Evolutionary conservation across 257 asterid genomes (phyloP).

Genomic region (Nicotiana paniculata): DNA sequence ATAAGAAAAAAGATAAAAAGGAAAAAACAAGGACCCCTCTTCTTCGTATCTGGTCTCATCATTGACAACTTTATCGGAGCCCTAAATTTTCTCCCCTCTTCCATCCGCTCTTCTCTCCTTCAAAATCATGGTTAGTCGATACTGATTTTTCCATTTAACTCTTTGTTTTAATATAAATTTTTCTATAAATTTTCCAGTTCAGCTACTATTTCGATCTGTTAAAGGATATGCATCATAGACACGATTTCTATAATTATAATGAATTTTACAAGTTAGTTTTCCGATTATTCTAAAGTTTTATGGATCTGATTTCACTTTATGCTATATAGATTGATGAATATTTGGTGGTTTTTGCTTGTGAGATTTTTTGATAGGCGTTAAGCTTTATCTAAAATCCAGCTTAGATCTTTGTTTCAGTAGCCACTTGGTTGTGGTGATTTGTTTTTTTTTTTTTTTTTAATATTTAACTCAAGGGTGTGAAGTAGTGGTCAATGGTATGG

Average conservation of each 20-base stretch:
- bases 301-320: conserved; percentile 17
- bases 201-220: conserved; percentile 2
- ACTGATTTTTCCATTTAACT: background rate
- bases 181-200: background rate
- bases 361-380: background rate
- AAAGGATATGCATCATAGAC: background rate
- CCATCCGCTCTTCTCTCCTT: background rate
- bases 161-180: background rate
- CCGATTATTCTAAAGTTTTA: background rate
- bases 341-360: background rate
- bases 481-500: too few relatives aligned
- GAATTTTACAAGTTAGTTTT: background rate
- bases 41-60: background rate
- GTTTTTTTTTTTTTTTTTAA: too few relatives aligned
- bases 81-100: conserved; percentile 32
- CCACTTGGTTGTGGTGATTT: background rate
- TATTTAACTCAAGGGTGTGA: too few relatives aligned
- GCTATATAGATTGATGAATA: background rate
- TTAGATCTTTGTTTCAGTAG: background rate
- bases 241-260: background rate
- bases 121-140: conserved; percentile 21
- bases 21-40: background rate
- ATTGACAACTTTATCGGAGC: conserved; percentile 21
- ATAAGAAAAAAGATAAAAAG: background rate
- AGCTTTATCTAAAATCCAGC: background rate